A percentile compares a stretch with the other conserved stretches of the same genome.
Evolutionary conservation across 257 asterid genomes (phyloP).

Genomic region (Nicotiana sylvestris): DNA sequence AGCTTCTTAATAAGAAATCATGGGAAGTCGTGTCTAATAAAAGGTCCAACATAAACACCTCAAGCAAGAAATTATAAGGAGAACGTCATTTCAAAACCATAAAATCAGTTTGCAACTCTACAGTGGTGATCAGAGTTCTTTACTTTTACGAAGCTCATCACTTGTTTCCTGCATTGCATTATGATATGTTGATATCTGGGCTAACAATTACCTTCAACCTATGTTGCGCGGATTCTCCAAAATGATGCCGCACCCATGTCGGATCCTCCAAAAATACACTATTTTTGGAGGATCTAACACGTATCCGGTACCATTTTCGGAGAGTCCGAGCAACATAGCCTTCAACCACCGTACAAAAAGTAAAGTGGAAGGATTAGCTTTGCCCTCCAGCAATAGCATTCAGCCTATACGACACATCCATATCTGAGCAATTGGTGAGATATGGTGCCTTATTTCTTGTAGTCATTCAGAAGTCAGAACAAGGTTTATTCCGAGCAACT

Average conservation of each 20-base stretch:
- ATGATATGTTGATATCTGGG: background rate
- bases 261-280: too few relatives aligned
- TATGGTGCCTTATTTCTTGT: background rate
- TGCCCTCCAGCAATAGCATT: background rate
- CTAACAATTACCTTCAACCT: background rate
- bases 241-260: too few relatives aligned
- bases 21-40: background rate
- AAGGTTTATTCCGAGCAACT: background rate
- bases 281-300: too few relatives aligned
- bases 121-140: background rate
- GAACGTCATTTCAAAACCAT: background rate
- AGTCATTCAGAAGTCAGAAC: constrained; percentile 12
- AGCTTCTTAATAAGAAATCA: background rate
- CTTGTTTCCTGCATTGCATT: background rate
- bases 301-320: too few relatives aligned
- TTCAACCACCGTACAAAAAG: background rate
- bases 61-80: background rate
- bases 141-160: background rate
- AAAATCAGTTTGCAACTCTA: background rate
- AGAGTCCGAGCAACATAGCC: background rate
- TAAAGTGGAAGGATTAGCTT: background rate
- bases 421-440: background rate
- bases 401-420: background rate
- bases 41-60: background rate
- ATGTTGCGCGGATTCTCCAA: too few relatives aligned